These are phyloP conservation scores for Leccinum incarnatum DNA, from an alignment of 768 basidiomycete species.

Conservation along the genomic window DNA sequence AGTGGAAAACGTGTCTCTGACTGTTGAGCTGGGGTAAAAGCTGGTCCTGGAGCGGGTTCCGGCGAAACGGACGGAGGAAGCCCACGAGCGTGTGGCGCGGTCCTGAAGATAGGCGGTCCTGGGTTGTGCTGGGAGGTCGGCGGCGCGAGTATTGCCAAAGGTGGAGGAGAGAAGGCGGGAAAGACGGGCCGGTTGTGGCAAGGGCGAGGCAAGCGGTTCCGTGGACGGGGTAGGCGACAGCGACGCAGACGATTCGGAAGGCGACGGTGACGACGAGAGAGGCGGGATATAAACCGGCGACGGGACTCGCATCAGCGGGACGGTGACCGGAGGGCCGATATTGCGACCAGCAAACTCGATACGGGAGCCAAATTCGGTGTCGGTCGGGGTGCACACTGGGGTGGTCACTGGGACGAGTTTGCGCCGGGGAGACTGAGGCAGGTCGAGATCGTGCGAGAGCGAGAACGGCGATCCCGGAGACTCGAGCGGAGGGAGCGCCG, in stretches of 20 bases:
- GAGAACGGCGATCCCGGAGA: conserved; percentile 10
- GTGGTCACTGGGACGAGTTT: conserved; percentile 19
- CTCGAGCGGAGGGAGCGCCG: conserved; percentile 2
- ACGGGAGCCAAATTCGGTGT: conserved; percentile 20
- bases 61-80: conserved; percentile 3
- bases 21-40: conserved; percentile 5
- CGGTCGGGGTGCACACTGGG: conserved; percentile 18
- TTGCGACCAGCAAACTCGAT: background rate
- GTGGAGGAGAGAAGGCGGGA: conserved; percentile 25
- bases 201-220: conserved; percentile 9
- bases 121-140: conserved; percentile 9
- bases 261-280: conserved; percentile 18
- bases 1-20: conserved; percentile 23
- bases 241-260: conserved; percentile 7
- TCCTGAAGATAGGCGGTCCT: conserved; percentile 17
- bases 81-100: conserved; percentile 3
- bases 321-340: background rate
- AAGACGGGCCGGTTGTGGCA: conserved; percentile 9
- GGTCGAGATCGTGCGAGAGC: conserved; percentile 8
- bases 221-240: conserved; percentile 16
- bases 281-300: conserved; percentile 22
- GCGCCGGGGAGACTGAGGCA: conserved; percentile 9
- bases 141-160: conserved; percentile 8
- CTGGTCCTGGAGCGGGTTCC: conserved; percentile 15
- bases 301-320: conserved; percentile 18